Conservation (phyloP, 2,329 filamentous ascomycete genomes). For the Massarina eburnea region DNA sequence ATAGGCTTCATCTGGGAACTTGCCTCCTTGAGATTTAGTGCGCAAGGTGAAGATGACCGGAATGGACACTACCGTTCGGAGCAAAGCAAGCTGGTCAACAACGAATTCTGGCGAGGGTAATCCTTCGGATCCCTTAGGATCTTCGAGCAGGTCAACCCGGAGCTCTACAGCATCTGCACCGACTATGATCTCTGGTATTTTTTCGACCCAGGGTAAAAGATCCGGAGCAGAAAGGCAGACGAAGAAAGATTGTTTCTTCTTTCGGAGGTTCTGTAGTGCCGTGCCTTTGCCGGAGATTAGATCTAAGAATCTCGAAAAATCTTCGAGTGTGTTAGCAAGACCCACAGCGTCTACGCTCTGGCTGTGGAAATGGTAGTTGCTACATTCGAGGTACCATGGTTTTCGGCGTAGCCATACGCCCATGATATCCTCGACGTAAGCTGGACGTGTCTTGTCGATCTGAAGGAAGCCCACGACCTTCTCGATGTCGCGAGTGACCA, state of each 20-base stretch:
- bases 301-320: slow-evolving; percentile 73
- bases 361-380: slow-evolving; percentile 91
- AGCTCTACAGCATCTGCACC: slow-evolving; percentile 93
- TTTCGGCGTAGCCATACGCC: slow-evolving; percentile 87
- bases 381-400: slow-evolving; percentile 88
- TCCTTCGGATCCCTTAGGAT: slow-evolving; percentile 61
- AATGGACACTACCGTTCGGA: slow-evolving; percentile 70
- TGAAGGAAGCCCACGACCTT: slow-evolving; percentile 87
- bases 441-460: slow-evolving; percentile 85
- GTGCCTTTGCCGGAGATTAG: slow-evolving; percentile 64
- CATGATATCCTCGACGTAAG: slow-evolving; percentile 90
- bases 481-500: slow-evolving; percentile 84
- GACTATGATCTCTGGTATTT: slow-evolving; percentile 72
- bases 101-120: slow-evolving; percentile 74
- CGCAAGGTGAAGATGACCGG: slow-evolving; percentile 93
- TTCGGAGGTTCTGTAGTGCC: slow-evolving; percentile 61
- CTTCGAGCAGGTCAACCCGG: slow-evolving; percentile 84
- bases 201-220: slow-evolving; percentile 62
- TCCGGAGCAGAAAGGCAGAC: slow-evolving; percentile 85
- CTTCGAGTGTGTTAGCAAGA: slow-evolving; percentile 59
- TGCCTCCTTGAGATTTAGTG: slow-evolving; percentile 81
- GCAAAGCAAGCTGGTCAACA: slow-evolving; percentile 74
- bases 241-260: slow-evolving; percentile 79
- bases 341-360: slow-evolving; percentile 60
- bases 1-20: slow-evolving; percentile 75